Evolutionary conservation across 371 early-diverging fungal genomes (phyloP), one percentile per base, ranked within the genome.

Genomic region (Syncephalastrum sp.): DNA sequence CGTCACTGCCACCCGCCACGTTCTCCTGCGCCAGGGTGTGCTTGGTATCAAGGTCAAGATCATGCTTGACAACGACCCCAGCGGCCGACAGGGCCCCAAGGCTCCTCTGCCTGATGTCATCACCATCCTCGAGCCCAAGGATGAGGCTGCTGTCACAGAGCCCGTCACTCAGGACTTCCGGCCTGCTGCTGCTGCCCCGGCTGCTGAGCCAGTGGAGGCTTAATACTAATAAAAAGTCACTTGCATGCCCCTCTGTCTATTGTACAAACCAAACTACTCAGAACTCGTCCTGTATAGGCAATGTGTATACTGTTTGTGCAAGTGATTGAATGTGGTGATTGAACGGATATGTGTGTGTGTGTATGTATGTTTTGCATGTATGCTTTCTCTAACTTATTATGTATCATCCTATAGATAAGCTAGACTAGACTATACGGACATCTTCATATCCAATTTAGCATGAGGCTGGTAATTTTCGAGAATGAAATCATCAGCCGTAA

Each of bases 11-110:
- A 91, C 92, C 69, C 93, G 99, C 66, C 96, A 95, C 88, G 99
- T 99, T 66, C 82, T 97, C 64, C 87, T 99, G 76, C 94, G 98
- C 71, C 99, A 99, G 80, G 99, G 97, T 88, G 97, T 99, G 56
- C 86, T 99, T 59, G 99, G 99, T 80, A 92, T 99, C 83, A 97
- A 98, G 89, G 99, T 99, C 77, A 94, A 96, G 89, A 99, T 99
- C 77, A 99, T 99, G 98, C 85, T 95, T 62, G 96, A 92, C 67
- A 84, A 85, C 73, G 99, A 99, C 82, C 97, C 97, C 53, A 86
- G 86, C 63, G 99, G 99, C 69, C 92, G 91, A 73, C 70, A 79
- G 55, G 99, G 99, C 57, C 97, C 99, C 78, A 92, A 90, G 87
- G 90, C 85, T 73, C 86, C 95, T 64, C 89, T 99, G 51, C 96